phyloP scores from a whole-genome alignment of 2,329 filamentous ascomycete genomes.

The Blumeria hordei region DNA sequence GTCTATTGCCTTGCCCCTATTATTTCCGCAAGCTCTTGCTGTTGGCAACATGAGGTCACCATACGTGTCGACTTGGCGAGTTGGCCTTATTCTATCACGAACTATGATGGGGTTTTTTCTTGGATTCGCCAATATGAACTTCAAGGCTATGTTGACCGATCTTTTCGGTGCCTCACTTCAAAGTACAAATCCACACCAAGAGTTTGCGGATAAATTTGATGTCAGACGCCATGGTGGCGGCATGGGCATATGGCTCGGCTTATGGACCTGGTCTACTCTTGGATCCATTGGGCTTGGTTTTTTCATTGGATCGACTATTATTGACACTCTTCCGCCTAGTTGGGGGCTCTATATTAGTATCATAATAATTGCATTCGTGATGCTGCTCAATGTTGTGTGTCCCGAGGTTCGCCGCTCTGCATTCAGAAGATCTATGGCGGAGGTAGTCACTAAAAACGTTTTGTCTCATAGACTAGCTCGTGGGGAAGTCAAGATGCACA shows the following conservation, averaged over 20 bases:
- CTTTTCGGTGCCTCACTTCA: slow-evolving; percentile 56
- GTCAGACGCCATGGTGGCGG: slow-evolving; percentile 52
- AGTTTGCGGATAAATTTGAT: slow-evolving; percentile 41
- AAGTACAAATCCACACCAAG: slow-evolving; percentile 47
- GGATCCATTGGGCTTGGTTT: slow-evolving; percentile 51
- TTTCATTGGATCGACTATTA: slow-evolving; percentile 43
- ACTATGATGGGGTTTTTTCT: slow-evolving; percentile 42
- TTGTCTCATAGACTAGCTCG: slow-evolving; percentile 35
- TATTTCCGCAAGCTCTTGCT: slow-evolving; percentile 52
- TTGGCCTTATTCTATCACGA: slow-evolving; percentile 36
- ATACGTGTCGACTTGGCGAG: slow-evolving; percentile 28
- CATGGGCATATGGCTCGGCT: slow-evolving; percentile 55
- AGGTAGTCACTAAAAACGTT: slow-evolving; percentile 29
- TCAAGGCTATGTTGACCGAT: slow-evolving; percentile 45
- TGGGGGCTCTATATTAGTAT: slow-evolving; percentile 61
- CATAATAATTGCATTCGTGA: slow-evolving; percentile 35
- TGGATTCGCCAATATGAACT: slow-evolving; percentile 58
- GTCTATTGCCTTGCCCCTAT: slow-evolving; percentile 42
- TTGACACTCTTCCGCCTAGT: slow-evolving; percentile 35
- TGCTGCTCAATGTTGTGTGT: slow-evolving; percentile 44
- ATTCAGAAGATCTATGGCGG: slow-evolving; percentile 41
- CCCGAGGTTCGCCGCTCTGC: slow-evolving; percentile 49
- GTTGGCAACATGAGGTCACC: slow-evolving; percentile 32
- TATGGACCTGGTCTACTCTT: slow-evolving; percentile 58
- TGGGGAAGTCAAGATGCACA: slow-evolving; percentile 56